Evolutionary conservation across 345 rosid species (phyloP), one percentile per base, ranked within the genome.

Genomic region (Murraya koenigii): DNA sequence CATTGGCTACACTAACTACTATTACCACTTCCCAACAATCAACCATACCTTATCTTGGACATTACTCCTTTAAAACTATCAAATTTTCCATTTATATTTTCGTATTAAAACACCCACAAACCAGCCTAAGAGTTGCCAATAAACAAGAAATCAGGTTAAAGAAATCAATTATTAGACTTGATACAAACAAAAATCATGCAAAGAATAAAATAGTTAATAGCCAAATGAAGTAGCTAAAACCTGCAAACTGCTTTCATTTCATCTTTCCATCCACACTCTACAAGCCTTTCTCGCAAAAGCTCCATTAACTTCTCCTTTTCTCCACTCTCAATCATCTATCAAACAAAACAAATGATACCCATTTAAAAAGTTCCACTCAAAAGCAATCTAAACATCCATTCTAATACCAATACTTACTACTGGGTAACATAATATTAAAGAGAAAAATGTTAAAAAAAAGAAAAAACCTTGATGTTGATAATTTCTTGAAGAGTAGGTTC

Each of bases 201-300:
- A 22, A n/a, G 59, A 54, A 30, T 22, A 20, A 30, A 54, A n/a
- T 32, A 55, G 2, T 23, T 32, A 55, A 5, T 17, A 60, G 56
- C 26, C 9, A 38, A 59, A 73, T 25, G 23, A 61, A 60, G 36
- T 4, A 20, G n/a, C 13, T 8, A 56, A 58, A 71, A 90, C 97
- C 97, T 93, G 97, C 95, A 91, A 78, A 88, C 90, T 74, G 90
- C 85, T 76, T 86, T 88, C 94, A 93, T 88, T 58, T 90, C 95
- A 81, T 93, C 97, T 79, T 86, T 90, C 97, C 97, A 90, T 26
- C 94, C 97, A 79, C 90, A 91, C 41, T 93, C 97, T 61, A 89
- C 76, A 78, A 93, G 89, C 82, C 88, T 89, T 70, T 93, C 93
- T 69, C 92, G 86, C 81, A 91, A 85, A 30, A 91, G 89, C 71